These are phyloP conservation scores for Talaromyces sp. DNA, from an alignment of 2,329 filamentous ascomycete species.

Conservation along the genomic window DNA sequence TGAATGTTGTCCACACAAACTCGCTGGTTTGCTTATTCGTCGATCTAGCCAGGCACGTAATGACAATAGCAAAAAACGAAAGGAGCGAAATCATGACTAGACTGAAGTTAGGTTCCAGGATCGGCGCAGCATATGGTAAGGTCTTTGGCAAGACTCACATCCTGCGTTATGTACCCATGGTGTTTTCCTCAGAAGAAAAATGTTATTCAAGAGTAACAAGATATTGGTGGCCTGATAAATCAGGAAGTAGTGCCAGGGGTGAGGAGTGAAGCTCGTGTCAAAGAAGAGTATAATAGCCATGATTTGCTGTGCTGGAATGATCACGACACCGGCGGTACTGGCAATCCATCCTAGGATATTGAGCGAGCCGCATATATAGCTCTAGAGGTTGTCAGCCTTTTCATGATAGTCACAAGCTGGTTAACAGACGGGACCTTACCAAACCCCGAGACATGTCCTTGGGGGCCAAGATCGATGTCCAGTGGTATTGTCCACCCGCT, in stretches of 20 bases:
- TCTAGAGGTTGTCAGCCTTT: too few relatives aligned
- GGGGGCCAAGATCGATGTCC: conserved; percentile 51
- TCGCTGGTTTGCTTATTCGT: conserved; percentile 42
- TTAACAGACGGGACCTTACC: too few relatives aligned
- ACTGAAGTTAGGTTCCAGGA: background rate
- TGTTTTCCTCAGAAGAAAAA: conserved; percentile 20
- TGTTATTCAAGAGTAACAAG: conserved; percentile 49
- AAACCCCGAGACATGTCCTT: conserved; percentile 37
- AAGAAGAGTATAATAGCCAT: background rate
- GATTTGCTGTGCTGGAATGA: conserved; percentile 41
- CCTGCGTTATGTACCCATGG: background rate
- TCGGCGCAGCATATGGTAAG: too few relatives aligned
- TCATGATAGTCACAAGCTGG: too few relatives aligned
- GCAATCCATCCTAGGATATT: conserved; percentile 40
- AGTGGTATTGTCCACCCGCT: conserved; percentile 54
- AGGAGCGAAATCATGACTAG: conserved; percentile 42
- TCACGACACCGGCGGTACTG: conserved; percentile 51
- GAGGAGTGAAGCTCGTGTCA: conserved; percentile 24
- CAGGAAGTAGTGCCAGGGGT: conserved; percentile 40
- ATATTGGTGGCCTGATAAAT: conserved; percentile 47
- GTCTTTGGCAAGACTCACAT: background rate
- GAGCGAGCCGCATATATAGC: too few relatives aligned
- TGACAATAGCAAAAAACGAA: conserved; percentile 51
- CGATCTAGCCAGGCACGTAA: conserved; percentile 49
- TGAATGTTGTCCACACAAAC: conserved; percentile 55